A percentile compares a stretch with the other conserved stretches of the same genome.
phyloP scores from a whole-genome alignment of 345 rosid genomes.

The Conringia planisiliqua region DNA sequence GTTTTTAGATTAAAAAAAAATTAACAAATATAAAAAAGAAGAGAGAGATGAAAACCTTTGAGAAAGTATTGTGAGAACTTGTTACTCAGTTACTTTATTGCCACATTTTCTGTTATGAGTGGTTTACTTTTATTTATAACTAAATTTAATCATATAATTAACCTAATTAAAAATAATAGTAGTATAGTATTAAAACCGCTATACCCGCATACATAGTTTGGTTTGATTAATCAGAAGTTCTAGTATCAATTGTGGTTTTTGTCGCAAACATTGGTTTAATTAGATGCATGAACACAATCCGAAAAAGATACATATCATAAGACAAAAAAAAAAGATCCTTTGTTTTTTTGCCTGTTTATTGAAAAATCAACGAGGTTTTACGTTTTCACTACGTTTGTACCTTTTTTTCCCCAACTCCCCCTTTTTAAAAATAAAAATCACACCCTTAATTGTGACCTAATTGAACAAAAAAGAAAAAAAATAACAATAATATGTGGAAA shows the following conservation, averaged over 20 bases:
- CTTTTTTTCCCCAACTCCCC: not conserved
- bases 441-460: conserved; percentile 2
- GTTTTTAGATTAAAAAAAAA: too few relatives aligned
- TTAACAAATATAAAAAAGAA: too few relatives aligned
- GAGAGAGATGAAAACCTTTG: too few relatives aligned
- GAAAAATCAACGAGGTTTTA: not conserved
- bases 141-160: too few relatives aligned
- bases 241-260: not conserved
- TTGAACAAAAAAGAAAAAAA: not conserved
- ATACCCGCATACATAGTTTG: not conserved
- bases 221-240: not conserved
- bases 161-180: too few relatives aligned
- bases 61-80: too few relatives aligned
- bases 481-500: not conserved
- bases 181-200: too few relatives aligned
- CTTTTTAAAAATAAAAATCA: not conserved
- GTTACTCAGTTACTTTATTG: too few relatives aligned
- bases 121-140: too few relatives aligned
- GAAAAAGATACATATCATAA: not conserved
- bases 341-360: conserved; percentile 15
- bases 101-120: too few relatives aligned
- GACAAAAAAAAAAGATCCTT: not conserved
- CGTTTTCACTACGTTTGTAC: conserved; percentile 9
- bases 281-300: conserved; percentile 4
- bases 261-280: too few relatives aligned